Percentiles rank a stretch among this genome's conserved stretches.
These are phyloP conservation scores for Neofusicoccum parvum DNA, from an alignment of 2,329 filamentous ascomycete genomes.

Conservation along the genomic window DNA sequence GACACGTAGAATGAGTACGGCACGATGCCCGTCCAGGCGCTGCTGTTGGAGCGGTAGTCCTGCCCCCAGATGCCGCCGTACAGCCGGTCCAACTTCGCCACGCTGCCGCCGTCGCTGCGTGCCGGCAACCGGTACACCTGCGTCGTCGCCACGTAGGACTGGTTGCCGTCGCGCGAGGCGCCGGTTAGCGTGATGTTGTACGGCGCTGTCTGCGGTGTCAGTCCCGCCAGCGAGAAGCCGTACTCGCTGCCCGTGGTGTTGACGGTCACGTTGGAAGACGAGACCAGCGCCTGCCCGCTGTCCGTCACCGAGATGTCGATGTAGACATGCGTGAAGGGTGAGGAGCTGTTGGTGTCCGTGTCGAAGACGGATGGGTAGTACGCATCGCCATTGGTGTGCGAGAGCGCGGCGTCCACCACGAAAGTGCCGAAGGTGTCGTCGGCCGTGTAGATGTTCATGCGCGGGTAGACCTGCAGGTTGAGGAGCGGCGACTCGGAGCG, in stretches of 20 bases:
- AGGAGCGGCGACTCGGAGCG: constrained; percentile 42
- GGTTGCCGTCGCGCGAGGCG: constrained; percentile 32
- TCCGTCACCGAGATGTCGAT: constrained; percentile 31
- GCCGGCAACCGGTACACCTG: constrained; percentile 46
- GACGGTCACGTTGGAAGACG: constrained; percentile 33
- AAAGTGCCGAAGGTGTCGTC: constrained; percentile 47
- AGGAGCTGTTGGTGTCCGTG: constrained; percentile 19
- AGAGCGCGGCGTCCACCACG: constrained; percentile 60
- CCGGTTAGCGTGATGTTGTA: constrained; percentile 43
- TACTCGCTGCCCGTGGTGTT: constrained; percentile 43
- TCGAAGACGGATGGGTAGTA: constrained; percentile 26
- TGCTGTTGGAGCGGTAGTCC: constrained; percentile 26
- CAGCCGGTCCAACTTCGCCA: constrained; percentile 51
- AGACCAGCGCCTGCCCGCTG: constrained; percentile 29
- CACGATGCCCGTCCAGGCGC: constrained; percentile 43
- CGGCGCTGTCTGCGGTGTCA: constrained; percentile 35
- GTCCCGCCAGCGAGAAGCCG: constrained; percentile 36
- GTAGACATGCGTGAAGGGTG: constrained; percentile 31
- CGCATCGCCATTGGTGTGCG: constrained; percentile 53
- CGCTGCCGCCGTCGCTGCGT: constrained; percentile 46
- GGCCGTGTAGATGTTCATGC: constrained; percentile 51
- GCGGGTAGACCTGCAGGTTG: constrained; percentile 49
- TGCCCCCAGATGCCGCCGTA: constrained; percentile 48
- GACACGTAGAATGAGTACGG: constrained; percentile 51
- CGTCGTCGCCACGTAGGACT: constrained; percentile 40